These are phyloP conservation scores for Fusarium torulosum DNA, from an alignment of 2,329 filamentous ascomycete genomes.

Conservation along the genomic window DNA sequence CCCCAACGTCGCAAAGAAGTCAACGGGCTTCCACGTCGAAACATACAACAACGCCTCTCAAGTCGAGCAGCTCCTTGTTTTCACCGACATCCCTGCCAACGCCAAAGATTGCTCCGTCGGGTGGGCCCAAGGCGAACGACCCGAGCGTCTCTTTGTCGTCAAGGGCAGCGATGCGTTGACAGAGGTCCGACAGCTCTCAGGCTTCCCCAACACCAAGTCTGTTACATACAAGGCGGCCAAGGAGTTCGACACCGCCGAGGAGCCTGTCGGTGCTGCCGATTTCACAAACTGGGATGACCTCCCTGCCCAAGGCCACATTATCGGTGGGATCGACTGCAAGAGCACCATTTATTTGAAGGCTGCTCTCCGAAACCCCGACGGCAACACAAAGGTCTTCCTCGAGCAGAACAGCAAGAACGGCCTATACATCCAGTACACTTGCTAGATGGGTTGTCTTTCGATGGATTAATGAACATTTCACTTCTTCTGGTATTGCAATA, in stretches of 20 bases:
- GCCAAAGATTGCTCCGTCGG: conserved; percentile 50
- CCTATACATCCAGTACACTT: conserved; percentile 44
- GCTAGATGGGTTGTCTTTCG: not conserved
- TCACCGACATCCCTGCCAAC: conserved; percentile 49
- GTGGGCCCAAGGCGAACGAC: conserved; percentile 54
- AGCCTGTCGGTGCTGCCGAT: conserved; percentile 43
- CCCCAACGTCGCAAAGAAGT: conserved; percentile 32
- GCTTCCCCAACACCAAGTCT: conserved; percentile 40
- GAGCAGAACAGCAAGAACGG: conserved; percentile 51
- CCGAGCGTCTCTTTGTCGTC: conserved; percentile 56
- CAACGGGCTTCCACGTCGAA: conserved; percentile 42
- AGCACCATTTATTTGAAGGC: conserved; percentile 50
- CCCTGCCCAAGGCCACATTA: conserved; percentile 39
- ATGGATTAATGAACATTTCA: not conserved
- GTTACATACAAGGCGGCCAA: conserved; percentile 44
- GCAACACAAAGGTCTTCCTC: conserved; percentile 49
- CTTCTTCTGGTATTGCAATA: conserved; percentile 22
- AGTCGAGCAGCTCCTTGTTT: conserved; percentile 51
- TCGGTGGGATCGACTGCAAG: conserved; percentile 47
- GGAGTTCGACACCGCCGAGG: conserved; percentile 37
- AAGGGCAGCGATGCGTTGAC: conserved; percentile 46
- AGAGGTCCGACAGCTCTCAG: conserved; percentile 43
- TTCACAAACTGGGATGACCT: conserved; percentile 51
- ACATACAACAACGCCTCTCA: conserved; percentile 43
- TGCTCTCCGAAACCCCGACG: conserved; percentile 37